Evolutionary conservation across 2,329 filamentous ascomycete genomes (phyloP).

Genomic region (Chaetomium sp.): DNA sequence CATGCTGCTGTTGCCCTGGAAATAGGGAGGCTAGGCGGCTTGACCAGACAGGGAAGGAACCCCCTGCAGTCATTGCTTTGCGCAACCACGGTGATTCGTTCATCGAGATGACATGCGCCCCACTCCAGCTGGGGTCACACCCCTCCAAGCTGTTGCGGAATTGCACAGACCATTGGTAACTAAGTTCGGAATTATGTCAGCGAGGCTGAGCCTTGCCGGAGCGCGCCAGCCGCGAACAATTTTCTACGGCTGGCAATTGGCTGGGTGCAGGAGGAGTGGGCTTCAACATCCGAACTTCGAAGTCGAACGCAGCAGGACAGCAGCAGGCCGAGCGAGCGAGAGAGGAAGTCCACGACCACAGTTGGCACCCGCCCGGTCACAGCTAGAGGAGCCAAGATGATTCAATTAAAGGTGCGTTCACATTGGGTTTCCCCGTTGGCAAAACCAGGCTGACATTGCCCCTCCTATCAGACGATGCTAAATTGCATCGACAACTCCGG

Average conservation of each 20-base stretch:
- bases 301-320: too few relatives aligned
- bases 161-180: too few relatives aligned
- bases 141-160: too few relatives aligned
- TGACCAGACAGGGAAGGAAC: slow-evolving; percentile 1
- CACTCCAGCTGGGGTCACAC: too few relatives aligned
- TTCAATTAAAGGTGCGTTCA: slow-evolving; percentile 70
- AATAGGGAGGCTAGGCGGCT: slow-evolving; percentile 23
- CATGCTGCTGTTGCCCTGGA: slow-evolving; percentile 18
- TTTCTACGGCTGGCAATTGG: slow-evolving; percentile 18
- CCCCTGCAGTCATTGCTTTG: slow-evolving; percentile 13
- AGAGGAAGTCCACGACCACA: slow-evolving; percentile 1
- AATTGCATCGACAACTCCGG: slow-evolving; percentile 99
- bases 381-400: slow-evolving; percentile 57
- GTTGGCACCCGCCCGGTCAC: slow-evolving; percentile 17
- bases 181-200: too few relatives aligned
- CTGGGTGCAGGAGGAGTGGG: slow-evolving; percentile 1
- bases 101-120: not conserved
- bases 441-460: slow-evolving; percentile 2
- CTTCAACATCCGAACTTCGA: slow-evolving; percentile 3
- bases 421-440: too few relatives aligned
- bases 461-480: slow-evolving; percentile 72
- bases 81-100: slow-evolving; percentile 17
- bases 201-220: slow-evolving; percentile 9
- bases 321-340: too few relatives aligned
- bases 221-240: slow-evolving; percentile 15